A percentile compares a stretch with the other conserved stretches of the same genome.
Conservation (phyloP, 495 filamentous ascomycete genomes). For the Podospora australis region DNA sequence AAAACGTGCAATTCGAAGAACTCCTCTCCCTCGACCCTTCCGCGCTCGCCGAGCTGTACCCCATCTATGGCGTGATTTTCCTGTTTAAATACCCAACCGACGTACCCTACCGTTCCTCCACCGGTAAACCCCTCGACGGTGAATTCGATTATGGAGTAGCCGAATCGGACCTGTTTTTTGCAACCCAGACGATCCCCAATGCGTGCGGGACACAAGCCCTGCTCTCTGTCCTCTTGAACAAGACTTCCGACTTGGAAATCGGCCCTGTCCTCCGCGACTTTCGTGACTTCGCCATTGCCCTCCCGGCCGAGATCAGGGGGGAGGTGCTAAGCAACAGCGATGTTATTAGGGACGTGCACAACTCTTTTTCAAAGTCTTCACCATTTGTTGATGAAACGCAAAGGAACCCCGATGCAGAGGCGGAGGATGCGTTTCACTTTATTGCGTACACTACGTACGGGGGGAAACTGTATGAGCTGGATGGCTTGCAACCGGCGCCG, state of each 20-base stretch:
- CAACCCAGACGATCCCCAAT: slow-evolving; percentile 97
- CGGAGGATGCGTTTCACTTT: slow-evolving; percentile 93
- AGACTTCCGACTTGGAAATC: slow-evolving; percentile 49
- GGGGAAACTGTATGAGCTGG: slow-evolving; percentile 82
- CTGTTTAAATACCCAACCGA: slow-evolving; percentile 96
- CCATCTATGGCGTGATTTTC: slow-evolving; percentile 96
- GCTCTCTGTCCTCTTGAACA: slow-evolving; percentile 86
- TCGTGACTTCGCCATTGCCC: slow-evolving; percentile 82
- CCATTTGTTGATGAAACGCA: slow-evolving; percentile 89
- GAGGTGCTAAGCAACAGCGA: slow-evolving; percentile 62
- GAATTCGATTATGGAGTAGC: slow-evolving; percentile 67
- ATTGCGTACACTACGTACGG: slow-evolving; percentile 85
- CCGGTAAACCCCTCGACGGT: slow-evolving; percentile 65
- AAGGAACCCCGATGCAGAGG: slow-evolving; percentile 48
- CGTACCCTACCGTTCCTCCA: slow-evolving; percentile 46
- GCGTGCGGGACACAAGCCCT: slow-evolving; percentile 97
- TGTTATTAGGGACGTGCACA: slow-evolving; percentile 85
- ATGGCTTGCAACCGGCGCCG: slow-evolving; percentile 87
- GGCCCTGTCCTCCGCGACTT: slow-evolving; percentile 65
- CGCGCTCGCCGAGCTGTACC: slow-evolving; percentile 67
- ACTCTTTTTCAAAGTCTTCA: slow-evolving; percentile 79
- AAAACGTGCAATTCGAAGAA: slow-evolving; percentile 95
- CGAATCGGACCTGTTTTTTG: slow-evolving; percentile 79
- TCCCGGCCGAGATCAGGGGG: slow-evolving; percentile 70
- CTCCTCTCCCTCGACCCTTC: slow-evolving; percentile 83